Evolutionary conservation across 345 rosid genomes (phyloP).

Genomic region (Populus davidiana): DNA sequence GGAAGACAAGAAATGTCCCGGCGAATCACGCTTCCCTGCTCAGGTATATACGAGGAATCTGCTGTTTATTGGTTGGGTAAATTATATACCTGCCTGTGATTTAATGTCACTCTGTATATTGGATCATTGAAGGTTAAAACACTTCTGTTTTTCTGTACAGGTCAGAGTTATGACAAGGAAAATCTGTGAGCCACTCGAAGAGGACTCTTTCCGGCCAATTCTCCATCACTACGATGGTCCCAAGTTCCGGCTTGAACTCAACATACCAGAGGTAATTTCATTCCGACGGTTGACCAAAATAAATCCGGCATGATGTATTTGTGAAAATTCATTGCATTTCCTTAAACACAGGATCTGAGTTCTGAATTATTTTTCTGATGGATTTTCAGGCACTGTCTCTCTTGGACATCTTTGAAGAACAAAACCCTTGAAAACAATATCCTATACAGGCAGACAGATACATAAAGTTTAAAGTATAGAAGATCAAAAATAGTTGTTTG

Average conservation of each 20-base stretch:
- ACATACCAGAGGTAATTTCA: conserved; percentile 72
- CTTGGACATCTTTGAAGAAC: conserved; percentile 75
- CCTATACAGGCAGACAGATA: conserved; percentile 9
- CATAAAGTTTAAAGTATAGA: not conserved
- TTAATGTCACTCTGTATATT: not conserved
- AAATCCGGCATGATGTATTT: not conserved
- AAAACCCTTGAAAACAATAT: conserved; percentile 38
- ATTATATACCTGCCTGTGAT: not conserved
- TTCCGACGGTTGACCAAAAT: not conserved
- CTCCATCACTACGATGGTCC: conserved; percentile 99
- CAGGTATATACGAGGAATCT: conserved; percentile 38
- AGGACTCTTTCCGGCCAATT: conserved; percentile 96
- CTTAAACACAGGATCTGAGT: not conserved
- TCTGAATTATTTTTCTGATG: not conserved
- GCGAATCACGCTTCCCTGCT: conserved; percentile 98
- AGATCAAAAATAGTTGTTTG: not conserved
- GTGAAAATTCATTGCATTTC: not conserved
- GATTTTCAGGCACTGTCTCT: conserved; percentile 72
- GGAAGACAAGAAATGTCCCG: conserved; percentile 88
- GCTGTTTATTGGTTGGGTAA: not conserved
- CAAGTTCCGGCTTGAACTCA: conserved; percentile 92
- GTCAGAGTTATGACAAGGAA: conserved; percentile 80
- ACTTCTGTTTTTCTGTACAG: conserved; percentile 16
- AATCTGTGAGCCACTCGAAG: conserved; percentile 83
- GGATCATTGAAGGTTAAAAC: not conserved